Conservation (phyloP, 495 filamentous ascomycete genomes). For the Penicillium fimorum region DNA sequence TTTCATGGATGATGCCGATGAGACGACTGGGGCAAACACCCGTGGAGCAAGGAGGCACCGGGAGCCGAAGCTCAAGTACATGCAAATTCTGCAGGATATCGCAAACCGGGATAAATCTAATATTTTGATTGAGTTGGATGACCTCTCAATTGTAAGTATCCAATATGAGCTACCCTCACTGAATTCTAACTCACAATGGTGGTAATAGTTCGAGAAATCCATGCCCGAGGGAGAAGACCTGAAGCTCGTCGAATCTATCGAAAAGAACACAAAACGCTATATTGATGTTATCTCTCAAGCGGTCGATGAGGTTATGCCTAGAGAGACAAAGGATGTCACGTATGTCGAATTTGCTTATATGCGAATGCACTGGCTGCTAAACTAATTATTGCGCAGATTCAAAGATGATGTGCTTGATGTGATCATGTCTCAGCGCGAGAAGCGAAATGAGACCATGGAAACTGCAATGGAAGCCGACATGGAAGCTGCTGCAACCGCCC, state of each 20-base stretch:
- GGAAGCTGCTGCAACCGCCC: slow-evolving; percentile 50
- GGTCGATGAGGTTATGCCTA: slow-evolving; percentile 82
- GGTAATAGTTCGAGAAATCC: slow-evolving; percentile 66
- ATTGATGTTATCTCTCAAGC: slow-evolving; percentile 87
- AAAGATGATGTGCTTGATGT: slow-evolving; percentile 98
- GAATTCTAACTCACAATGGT: slow-evolving; percentile 4
- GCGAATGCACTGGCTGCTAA: neutral
- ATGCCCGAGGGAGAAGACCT: slow-evolving; percentile 60
- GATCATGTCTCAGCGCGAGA: slow-evolving; percentile 86
- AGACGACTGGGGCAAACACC: slow-evolving; percentile 45
- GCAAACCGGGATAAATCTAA: slow-evolving; percentile 73
- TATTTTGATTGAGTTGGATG: slow-evolving; percentile 85
- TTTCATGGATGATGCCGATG: slow-evolving; percentile 85
- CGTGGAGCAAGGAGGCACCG: slow-evolving; percentile 39
- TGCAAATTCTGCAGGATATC: slow-evolving; percentile 83
- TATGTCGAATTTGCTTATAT: slow-evolving; percentile 40
- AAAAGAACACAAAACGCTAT: slow-evolving; percentile 91
- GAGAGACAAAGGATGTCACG: slow-evolving; percentile 73
- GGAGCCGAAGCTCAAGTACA: slow-evolving; percentile 79
- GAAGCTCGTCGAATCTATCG: slow-evolving; percentile 79
- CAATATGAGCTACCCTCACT: neutral
- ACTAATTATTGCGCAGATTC: slow-evolving; percentile 55
- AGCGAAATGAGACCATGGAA: slow-evolving; percentile 74
- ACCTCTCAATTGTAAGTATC: slow-evolving; percentile 65
- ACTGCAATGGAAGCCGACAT: slow-evolving; percentile 65